Base-by-base conservation (phyloP, 2,329 filamentous ascomycete species). In the Ophiostoma ulmi region DNA sequence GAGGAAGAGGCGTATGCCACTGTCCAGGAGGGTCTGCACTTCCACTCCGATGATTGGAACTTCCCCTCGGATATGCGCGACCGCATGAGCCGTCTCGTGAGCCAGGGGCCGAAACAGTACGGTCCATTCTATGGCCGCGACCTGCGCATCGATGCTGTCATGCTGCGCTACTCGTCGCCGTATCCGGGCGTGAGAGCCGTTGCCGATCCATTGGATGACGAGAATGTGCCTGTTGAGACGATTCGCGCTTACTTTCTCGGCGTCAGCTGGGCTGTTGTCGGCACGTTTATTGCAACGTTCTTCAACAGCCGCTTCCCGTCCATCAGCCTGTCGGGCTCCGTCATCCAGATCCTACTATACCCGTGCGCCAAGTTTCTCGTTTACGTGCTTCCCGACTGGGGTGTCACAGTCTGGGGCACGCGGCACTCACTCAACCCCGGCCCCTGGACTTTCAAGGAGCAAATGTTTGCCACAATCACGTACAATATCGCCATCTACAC, bases 381-480 rank as follows among this genome's bases (percentile, higher is more conserved):
- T 71, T 75, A 84, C 68, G 74, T 87, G 72, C 83, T 87, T 77
- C 86, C 86, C 11, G 81, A 85, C 72, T 82, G 81, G 72, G 80
- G 81, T 70, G 84, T 82, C 79, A 84, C 81, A 41, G 72, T 86
- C 8, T 83, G 82, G 70, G 85, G 86, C 20, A 71, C 85, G 72
- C 84, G 82, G 72, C 86, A 86, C 76, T 87, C 86, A 74, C 79
- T 88, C 48, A 83, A 83, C 72, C 82, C 86, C 0, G 85, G 85
- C n/a, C 84, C 82, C 26, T 88, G 88, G 79, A 88, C 87, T 77
- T 84, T 83, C 77, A 88, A 88, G 79, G 86, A 88, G 75, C 86
- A 88, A 75, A 84, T 87, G 68, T 79, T 88, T 61, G 86, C 88
- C 74, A 85, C 87, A 36, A 84, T 87, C 76, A 89, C 89, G 86